These are phyloP conservation scores for Vitis hybrid DNA, from an alignment of 177 flowering plant genomes.

Conservation along the genomic window DNA sequence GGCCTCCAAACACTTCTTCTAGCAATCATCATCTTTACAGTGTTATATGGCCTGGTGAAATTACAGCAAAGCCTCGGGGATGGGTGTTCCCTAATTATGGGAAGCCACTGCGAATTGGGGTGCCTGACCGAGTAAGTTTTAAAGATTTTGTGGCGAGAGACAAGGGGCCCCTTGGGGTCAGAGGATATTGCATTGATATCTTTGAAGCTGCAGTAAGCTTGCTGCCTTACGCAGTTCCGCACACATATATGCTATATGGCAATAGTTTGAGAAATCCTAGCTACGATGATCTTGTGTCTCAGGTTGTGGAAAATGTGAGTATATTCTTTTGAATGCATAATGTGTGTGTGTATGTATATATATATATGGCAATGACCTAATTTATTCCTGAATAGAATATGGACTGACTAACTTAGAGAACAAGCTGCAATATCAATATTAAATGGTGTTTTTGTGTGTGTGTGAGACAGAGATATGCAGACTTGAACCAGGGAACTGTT, in stretches of 20 bases:
- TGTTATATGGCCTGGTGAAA: constrained; percentile 78
- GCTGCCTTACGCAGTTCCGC: constrained; percentile 86
- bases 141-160: constrained; percentile 58
- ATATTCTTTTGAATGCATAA: background rate
- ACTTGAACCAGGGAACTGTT: background rate
- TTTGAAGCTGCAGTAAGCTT: constrained; percentile 85
- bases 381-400: background rate
- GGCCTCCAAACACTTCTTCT: constrained; percentile 46
- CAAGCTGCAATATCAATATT: background rate
- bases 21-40: constrained; percentile 49
- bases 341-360: background rate
- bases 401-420: background rate
- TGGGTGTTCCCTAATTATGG: constrained; percentile 90
- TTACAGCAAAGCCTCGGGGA: constrained; percentile 53
- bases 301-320: constrained; percentile 75
- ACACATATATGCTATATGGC: constrained; percentile 59
- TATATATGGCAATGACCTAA: background rate
- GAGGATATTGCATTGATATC: constrained; percentile 84
- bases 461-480: background rate
- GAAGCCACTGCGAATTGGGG: constrained; percentile 61
- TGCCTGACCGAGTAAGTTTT: constrained; percentile 65
- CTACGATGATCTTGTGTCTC: constrained; percentile 52
- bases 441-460: background rate
- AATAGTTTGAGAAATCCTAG: constrained; percentile 66
- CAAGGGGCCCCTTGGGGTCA: constrained; percentile 49